These are phyloP conservation scores for Phanerochaete carnosa DNA, from an alignment of 768 basidiomycete species.

Conservation along the genomic window DNA sequence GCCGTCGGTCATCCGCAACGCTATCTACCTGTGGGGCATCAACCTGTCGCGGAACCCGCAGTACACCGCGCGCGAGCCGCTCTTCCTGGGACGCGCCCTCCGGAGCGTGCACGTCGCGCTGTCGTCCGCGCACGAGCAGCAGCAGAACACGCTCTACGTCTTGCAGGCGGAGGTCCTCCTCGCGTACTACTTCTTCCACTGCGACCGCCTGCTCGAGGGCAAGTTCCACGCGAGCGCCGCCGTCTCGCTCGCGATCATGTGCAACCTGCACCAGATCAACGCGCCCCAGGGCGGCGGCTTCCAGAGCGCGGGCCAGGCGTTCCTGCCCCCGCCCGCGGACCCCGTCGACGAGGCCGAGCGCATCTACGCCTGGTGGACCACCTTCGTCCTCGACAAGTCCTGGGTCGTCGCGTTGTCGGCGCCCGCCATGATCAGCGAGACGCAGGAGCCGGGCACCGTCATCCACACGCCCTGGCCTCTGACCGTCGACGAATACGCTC, in stretches of 20 bases:
- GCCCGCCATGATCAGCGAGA: slow-evolving; percentile 27
- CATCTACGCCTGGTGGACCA: slow-evolving; percentile 37
- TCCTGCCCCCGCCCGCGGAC: slow-evolving; percentile 23
- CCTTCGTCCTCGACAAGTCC: slow-evolving; percentile 32
- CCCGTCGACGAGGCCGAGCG: slow-evolving; percentile 35
- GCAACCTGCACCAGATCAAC: slow-evolving; percentile 46
- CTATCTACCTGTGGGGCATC: slow-evolving; percentile 51
- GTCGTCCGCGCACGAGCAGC: slow-evolving; percentile 5
- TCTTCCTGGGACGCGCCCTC: slow-evolving; percentile 28
- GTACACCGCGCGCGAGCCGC: slow-evolving; percentile 32
- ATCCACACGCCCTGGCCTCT: slow-evolving; percentile 44
- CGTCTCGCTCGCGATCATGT: slow-evolving; percentile 37
- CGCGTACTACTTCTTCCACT: slow-evolving; percentile 13
- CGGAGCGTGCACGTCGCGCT: slow-evolving; percentile 57
- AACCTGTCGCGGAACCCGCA: slow-evolving; percentile 40
- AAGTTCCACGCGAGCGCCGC: slow-evolving; percentile 16
- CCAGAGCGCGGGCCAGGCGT: not conserved
- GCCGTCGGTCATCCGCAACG: slow-evolving; percentile 9
- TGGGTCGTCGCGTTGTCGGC: slow-evolving; percentile 28
- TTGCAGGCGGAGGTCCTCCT: slow-evolving; percentile 13
- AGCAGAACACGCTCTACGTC: slow-evolving; percentile 10
- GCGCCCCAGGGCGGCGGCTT: not conserved
- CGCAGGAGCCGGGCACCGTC: slow-evolving; percentile 21
- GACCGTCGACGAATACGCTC: slow-evolving; percentile 13
- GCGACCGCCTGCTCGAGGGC: slow-evolving; percentile 10